Evolutionary conservation across 2,329 filamentous ascomycete species (phyloP), one percentile per base, ranked within the genome.

Genomic region (Gliomastix tumulicola): DNA sequence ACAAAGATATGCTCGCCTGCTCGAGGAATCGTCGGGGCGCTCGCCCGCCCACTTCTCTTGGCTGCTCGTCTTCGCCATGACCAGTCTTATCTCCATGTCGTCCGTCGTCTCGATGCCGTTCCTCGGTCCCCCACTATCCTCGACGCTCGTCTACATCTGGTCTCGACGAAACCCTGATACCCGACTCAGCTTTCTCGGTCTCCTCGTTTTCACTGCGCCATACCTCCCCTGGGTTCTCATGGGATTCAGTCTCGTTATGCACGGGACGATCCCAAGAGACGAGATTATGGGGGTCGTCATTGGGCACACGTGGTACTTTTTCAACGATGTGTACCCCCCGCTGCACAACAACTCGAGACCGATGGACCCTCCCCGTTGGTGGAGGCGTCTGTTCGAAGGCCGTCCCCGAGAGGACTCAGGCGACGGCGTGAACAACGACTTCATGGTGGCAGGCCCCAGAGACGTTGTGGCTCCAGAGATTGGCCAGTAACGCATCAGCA

Each of bases 251-350:
- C 69, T 97, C 32, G 73, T 95, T n/a, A 74, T 97, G 56, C 88
- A 97, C 56, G 87, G 87, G 7, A 84, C 76, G 6, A 73, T 97
- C 30, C 92, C 92, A 5, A 94, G 94, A 62, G 92, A 97, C 57
- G 92, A 98, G 67, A 84, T 98, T 44, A 88, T 94, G 66, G 92
- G 92, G 5, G 88, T 96, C 13, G 79, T 92, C 9, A 89, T 97
- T 27, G 92, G 92, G 9, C 92, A 98, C 62, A 74, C 97, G 28
- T 97, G 89, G 84, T 98, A 97, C 61, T 98, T 96, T 66, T 96
- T 97, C 61, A 86, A 82, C 41, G 92, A 98, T 57, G 89, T 98
- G 13, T 98, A 95, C 60, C 92, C 92, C 4, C 85, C 88, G 4
- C 74, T 96, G 30, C 86, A 96, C 61, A 80, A 84, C 44, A 88